phyloP scores from a whole-genome alignment of 208 protist species.

The Acanthamoeba royreba region DNA sequence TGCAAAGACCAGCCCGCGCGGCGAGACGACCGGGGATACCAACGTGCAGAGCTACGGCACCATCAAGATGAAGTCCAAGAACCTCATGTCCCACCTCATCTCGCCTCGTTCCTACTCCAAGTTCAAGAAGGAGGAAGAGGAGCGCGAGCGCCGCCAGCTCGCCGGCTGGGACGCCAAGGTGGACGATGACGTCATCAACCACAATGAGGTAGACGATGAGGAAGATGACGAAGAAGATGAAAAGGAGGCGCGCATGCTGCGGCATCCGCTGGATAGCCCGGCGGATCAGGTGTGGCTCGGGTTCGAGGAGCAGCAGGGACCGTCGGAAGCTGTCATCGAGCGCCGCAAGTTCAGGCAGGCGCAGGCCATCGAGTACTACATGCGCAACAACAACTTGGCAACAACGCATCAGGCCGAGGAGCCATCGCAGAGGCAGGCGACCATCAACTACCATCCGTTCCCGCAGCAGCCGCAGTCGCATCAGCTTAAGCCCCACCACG shows the following conservation, averaged over 20 bases:
- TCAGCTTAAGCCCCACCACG: no score
- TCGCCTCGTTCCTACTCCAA: conserved; percentile 5
- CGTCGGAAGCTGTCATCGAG: neutral
- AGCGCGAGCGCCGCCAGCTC: neutral
- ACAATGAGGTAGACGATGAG: neutral
- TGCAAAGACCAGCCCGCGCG: no score
- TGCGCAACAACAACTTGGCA: neutral
- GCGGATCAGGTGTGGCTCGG: neutral
- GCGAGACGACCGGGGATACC: no score
- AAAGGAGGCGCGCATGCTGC: neutral
- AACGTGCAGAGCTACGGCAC: neutral
- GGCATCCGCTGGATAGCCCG: neutral
- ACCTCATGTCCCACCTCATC: neutral
- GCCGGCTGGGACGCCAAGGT: neutral
- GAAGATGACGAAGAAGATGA: neutral
- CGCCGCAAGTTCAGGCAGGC: neutral
- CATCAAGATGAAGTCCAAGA: neutral
- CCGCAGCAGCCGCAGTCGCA: no score
- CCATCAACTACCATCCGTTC: no score
- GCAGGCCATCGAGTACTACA: neutral
- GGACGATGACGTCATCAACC: no score
- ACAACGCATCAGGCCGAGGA: no score
- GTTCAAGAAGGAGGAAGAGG: neutral
- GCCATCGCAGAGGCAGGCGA: no score
- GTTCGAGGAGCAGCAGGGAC: neutral